Evolutionary conservation across 108 stramenopile genomes (phyloP).

Genomic region (Nitzschia sp.): DNA sequence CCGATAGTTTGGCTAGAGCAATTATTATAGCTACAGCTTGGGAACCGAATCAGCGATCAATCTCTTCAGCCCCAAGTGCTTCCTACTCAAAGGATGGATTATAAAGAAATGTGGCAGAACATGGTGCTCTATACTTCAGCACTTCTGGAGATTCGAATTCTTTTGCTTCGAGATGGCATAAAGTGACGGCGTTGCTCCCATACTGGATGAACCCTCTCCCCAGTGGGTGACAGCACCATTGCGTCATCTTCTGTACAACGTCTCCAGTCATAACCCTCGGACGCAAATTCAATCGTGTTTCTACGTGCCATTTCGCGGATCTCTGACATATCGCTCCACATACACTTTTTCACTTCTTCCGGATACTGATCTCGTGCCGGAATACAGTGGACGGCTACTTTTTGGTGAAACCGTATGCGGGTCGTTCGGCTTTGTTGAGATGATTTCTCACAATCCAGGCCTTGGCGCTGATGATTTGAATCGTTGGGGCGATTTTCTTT

Average conservation of each 20-base stretch:
- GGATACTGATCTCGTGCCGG: slow-evolving; percentile 38
- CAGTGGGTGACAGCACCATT: slow-evolving; percentile 27
- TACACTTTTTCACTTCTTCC: slow-evolving; percentile 19
- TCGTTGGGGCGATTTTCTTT: slow-evolving; percentile 7
- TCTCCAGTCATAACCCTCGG: slow-evolving; percentile 47
- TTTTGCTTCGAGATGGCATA: slow-evolving; percentile 2
- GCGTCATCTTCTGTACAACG: slow-evolving; percentile 35
- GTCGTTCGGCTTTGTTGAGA: slow-evolving; percentile 1
- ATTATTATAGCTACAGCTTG: no score
- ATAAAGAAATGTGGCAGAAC: no score
- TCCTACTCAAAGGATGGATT: no score
- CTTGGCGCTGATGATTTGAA: not conserved
- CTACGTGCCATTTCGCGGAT: slow-evolving; percentile 28
- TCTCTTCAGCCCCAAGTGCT: no score
- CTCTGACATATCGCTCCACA: slow-evolving; percentile 31
- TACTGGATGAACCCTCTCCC: slow-evolving; percentile 35
- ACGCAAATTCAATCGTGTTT: slow-evolving; percentile 36
- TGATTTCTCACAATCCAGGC: not conserved
- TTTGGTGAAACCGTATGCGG: slow-evolving; percentile 30
- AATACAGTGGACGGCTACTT: slow-evolving; percentile 33
- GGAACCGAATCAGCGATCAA: no score
- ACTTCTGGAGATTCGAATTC: not conserved
- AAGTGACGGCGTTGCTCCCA: slow-evolving; percentile 15
- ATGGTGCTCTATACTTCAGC: not conserved
- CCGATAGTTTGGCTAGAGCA: no score